phyloP scores from a whole-genome alignment of 345 rosid species.

The Sonneratia alba region DNA sequence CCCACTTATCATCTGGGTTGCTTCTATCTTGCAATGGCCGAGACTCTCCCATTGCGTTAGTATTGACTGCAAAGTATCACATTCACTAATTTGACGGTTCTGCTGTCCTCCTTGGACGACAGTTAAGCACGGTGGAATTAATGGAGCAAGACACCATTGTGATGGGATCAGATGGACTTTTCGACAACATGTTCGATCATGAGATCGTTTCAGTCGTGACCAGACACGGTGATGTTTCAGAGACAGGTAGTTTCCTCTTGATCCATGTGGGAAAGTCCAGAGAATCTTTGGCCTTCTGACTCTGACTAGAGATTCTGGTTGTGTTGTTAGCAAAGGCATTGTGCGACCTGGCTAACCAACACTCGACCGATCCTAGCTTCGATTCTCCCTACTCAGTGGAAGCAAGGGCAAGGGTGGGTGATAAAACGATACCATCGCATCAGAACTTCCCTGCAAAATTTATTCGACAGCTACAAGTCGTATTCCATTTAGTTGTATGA shows the following conservation, averaged over 20 bases:
- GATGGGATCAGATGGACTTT: constrained; percentile 91
- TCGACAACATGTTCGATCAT: constrained; percentile 68
- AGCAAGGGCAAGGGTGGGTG: constrained; percentile 60
- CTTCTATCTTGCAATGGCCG: background rate
- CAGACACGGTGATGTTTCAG: constrained; percentile 30
- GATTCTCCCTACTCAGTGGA: constrained; percentile 84
- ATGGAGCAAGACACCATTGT: constrained; percentile 56
- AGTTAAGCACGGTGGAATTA: constrained; percentile 60
- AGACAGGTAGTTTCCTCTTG: constrained; percentile 43
- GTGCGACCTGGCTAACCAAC: constrained; percentile 57
- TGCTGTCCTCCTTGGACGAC: constrained; percentile 15
- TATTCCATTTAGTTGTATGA: background rate
- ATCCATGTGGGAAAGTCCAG: background rate
- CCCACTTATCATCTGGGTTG: background rate
- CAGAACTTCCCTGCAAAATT: background rate
- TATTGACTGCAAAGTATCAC: background rate
- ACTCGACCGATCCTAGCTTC: constrained; percentile 52
- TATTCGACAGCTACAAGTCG: background rate
- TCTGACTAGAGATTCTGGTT: constrained; percentile 10
- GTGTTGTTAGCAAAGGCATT: constrained; percentile 65
- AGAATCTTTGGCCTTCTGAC: background rate
- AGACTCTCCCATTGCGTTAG: background rate
- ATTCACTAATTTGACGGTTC: background rate
- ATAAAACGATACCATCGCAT: too few relatives aligned
- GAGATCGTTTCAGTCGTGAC: constrained; percentile 56